These are phyloP conservation scores for Fusarium sp. DNA, from an alignment of 2,329 filamentous ascomycete species.

Conservation along the genomic window DNA sequence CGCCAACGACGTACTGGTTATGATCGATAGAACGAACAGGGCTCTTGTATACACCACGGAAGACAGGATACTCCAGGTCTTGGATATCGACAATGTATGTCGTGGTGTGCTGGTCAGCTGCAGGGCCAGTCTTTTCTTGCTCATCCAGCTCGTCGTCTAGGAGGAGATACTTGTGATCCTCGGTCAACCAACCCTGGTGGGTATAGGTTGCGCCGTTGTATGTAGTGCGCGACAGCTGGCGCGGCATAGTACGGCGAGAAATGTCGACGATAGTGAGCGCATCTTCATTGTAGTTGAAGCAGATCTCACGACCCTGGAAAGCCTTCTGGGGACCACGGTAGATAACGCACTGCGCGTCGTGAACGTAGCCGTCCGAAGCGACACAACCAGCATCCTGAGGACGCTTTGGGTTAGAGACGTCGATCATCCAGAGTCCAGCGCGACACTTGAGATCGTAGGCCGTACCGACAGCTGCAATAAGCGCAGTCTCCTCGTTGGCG, in stretches of 20 bases:
- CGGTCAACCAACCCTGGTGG: constrained; percentile 64
- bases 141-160: constrained; percentile 66
- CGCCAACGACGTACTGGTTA: neutral
- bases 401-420: neutral
- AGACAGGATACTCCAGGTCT: constrained; percentile 50
- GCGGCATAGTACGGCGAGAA: constrained; percentile 3
- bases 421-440: constrained; percentile 8
- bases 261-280: constrained; percentile 9
- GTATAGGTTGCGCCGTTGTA: constrained; percentile 14
- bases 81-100: constrained; percentile 62
- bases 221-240: constrained; percentile 8
- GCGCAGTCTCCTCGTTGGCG: neutral
- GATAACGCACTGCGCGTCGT: constrained; percentile 12
- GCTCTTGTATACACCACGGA: constrained; percentile 29
- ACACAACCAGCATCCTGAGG: constrained; percentile 11
- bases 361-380: neutral
- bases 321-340: constrained; percentile 1
- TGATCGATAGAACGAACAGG: constrained; percentile 10
- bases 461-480: constrained; percentile 1
- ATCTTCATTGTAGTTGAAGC: constrained; percentile 15
- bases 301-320: constrained; percentile 2
- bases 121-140: constrained; percentile 51
- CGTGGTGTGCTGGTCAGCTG: constrained; percentile 53
- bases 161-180: constrained; percentile 54
- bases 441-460: constrained; percentile 1